Evolutionary conservation across 1,284 basidiomycete species (phyloP), one percentile per base, ranked within the genome.

Genomic region (Cryptococcus sp.): DNA sequence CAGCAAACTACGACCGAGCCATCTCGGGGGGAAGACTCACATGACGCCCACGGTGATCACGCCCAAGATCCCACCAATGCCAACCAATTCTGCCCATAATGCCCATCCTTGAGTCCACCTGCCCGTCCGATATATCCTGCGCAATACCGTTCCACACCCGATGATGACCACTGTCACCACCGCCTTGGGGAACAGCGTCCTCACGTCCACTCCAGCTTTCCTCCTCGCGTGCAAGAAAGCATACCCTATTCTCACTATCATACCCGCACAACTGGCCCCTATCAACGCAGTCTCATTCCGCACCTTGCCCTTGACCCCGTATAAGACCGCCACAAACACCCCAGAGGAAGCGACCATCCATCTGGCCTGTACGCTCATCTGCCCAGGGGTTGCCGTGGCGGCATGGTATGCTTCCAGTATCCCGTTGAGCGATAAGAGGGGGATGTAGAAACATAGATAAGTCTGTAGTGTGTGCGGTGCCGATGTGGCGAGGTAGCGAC

Each of bases 341-440:
- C 28, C 54, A 1, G 63, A 66, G 16, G 54, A 56, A 1, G 47
- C 58, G 28, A 66, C 47, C 69, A 72, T 72, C 56, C 60, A 66
- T 39, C 46, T 53, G 1, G 61, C 62, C 49, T 72, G 69, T 4
- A 12, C 46, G 14, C 56, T 56, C 32, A 72, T 59, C 48, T 69
- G 52, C 0, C 18, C 46, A 0, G 69, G 65, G 1, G 56, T 53
- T 0, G 88, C 86, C 1, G 83, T 82, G 45, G 87, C 86, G 2
- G 86, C 82, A 57, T 92, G 78, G 72, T 93, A 93, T 0, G 90
- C 86, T 68, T 97, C 92, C 21, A 93, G 75, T 1, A 87, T 80
- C 3, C 92, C 92, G 66, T 97, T 97, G 57, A 88, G 74, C 4
- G 86, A 86, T 59, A 97, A 79, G 18, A 87, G 79, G 1, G 92